These are phyloP conservation scores for Colletotrichum incanum DNA, from an alignment of 2,329 filamentous ascomycete species.

Conservation along the genomic window DNA sequence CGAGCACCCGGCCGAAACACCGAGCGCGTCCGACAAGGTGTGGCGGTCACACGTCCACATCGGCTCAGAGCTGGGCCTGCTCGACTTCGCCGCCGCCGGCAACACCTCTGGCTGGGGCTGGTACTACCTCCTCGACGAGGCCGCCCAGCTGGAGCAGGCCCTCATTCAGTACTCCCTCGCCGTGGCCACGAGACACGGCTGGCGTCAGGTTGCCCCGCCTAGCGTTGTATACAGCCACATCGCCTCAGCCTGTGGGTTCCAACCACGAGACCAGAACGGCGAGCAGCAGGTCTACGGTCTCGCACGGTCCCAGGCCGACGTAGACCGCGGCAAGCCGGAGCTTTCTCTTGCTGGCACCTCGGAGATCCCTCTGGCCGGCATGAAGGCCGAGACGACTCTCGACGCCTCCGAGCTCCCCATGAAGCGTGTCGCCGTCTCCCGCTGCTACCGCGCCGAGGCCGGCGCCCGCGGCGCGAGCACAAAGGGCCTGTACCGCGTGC, in stretches of 20 bases:
- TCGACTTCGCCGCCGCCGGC: slow-evolving; percentile 89
- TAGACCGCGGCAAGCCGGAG: slow-evolving; percentile 74
- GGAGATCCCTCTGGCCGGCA: slow-evolving; percentile 93
- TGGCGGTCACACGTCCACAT: slow-evolving; percentile 89
- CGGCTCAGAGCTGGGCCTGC: slow-evolving; percentile 86
- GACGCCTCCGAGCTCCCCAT: slow-evolving; percentile 78
- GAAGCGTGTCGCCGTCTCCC: slow-evolving; percentile 85
- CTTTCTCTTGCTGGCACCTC: slow-evolving; percentile 89
- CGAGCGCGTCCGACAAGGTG: slow-evolving; percentile 57
- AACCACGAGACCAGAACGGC: slow-evolving; percentile 89
- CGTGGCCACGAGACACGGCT: slow-evolving; percentile 81
- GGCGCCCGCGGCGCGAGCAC: slow-evolving; percentile 91
- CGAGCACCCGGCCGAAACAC: slow-evolving; percentile 67
- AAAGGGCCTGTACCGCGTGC: slow-evolving; percentile 95
- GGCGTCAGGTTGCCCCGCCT: slow-evolving; percentile 86
- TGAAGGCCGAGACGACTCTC: slow-evolving; percentile 84
- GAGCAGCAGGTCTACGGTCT: slow-evolving; percentile 94
- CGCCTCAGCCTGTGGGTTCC: slow-evolving; percentile 92
- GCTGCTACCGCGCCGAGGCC: slow-evolving; percentile 97
- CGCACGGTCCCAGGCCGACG: slow-evolving; percentile 76
- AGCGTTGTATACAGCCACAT: slow-evolving; percentile 95
- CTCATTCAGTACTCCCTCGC: slow-evolving; percentile 88
- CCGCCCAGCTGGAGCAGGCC: slow-evolving; percentile 93
- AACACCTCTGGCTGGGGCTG: slow-evolving; percentile 95
- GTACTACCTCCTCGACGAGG: slow-evolving; percentile 96